A percentile compares a stretch with the other conserved stretches of the same genome.
Conservation (phyloP, 345 rosid species). For the Noccaea caerulescens region DNA sequence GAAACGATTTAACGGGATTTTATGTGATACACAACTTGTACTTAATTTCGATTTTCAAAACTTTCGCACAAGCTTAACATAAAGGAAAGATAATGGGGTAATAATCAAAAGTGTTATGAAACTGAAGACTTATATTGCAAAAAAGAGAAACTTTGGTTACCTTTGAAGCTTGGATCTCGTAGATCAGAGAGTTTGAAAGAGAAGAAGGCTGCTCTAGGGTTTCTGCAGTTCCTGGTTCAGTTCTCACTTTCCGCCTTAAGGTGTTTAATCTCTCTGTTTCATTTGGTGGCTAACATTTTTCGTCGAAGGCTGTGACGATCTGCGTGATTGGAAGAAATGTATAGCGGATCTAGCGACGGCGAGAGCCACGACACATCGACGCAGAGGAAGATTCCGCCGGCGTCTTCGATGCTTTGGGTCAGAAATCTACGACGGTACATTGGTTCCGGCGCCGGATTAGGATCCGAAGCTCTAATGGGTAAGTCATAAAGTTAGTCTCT, state of each 20-base stretch:
- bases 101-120: background rate
- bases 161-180: conserved; percentile 42
- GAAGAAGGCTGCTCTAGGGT: conserved; percentile 39
- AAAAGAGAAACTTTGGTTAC: conserved; percentile 22
- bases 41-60: background rate
- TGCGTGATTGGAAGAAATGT: conserved; percentile 50
- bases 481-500: conserved; percentile 11
- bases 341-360: conserved; percentile 96
- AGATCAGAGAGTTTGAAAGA: conserved; percentile 28
- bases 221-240: conserved; percentile 25
- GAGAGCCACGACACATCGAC: conserved; percentile 80
- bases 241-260: conserved; percentile 1
- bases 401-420: conserved; percentile 95
- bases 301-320: conserved; percentile 30
- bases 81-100: background rate
- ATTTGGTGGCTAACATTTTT: background rate
- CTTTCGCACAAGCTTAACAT: background rate
- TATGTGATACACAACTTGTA: background rate
- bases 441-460: conserved; percentile 96
- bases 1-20: conserved; percentile 16
- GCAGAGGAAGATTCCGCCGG: conserved; percentile 93
- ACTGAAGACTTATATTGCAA: conserved; percentile 21
- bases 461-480: conserved; percentile 99
- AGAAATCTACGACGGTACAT: conserved; percentile 88
- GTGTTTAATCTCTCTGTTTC: conserved; percentile 31